Percentiles rank a stretch among this genome's conserved stretches.
Evolutionary conservation across 208 protist genomes (phyloP).

Genomic region (Wallacemonas sp.): DNA sequence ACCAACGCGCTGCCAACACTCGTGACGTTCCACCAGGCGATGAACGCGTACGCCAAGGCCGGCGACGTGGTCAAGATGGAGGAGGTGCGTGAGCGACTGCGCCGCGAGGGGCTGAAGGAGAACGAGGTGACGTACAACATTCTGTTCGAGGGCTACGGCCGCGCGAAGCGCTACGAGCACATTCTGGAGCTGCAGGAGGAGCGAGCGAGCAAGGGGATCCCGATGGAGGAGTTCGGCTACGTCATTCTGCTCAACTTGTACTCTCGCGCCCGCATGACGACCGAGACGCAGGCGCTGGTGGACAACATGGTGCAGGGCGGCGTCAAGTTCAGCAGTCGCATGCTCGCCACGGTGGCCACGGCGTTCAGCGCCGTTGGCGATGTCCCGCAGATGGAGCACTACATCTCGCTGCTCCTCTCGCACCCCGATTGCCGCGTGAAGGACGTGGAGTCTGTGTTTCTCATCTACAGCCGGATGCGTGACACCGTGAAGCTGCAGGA

Average conservation of each 20-base stretch:
- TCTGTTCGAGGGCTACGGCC: slow-evolving; percentile 87
- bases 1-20: slow-evolving; percentile 84
- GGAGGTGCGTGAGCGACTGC: slow-evolving; percentile 56
- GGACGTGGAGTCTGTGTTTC: slow-evolving; percentile 84
- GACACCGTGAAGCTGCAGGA: slow-evolving; percentile 86
- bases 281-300: slow-evolving; percentile 71
- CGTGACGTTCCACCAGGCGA: slow-evolving; percentile 88
- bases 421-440: slow-evolving; percentile 73
- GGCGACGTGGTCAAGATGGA: slow-evolving; percentile 90
- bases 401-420: slow-evolving; percentile 67
- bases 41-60: slow-evolving; percentile 91
- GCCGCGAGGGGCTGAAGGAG: slow-evolving; percentile 68
- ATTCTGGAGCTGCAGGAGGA: slow-evolving; percentile 81
- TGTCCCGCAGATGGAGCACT: slow-evolving; percentile 73
- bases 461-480: slow-evolving; percentile 79
- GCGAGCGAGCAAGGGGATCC: slow-evolving; percentile 64
- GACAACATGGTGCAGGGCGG: slow-evolving; percentile 74
- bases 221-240: slow-evolving; percentile 89
- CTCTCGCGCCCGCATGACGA: slow-evolving; percentile 66
- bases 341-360: slow-evolving; percentile 75
- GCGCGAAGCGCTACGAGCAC: slow-evolving; percentile 84
- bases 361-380: slow-evolving; percentile 77
- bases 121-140: slow-evolving; percentile 92
- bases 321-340: slow-evolving; percentile 63
- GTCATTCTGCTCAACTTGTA: slow-evolving; percentile 85